These are phyloP conservation scores for Suillus tomentosus DNA, from an alignment of 768 basidiomycete species.

Conservation along the genomic window DNA sequence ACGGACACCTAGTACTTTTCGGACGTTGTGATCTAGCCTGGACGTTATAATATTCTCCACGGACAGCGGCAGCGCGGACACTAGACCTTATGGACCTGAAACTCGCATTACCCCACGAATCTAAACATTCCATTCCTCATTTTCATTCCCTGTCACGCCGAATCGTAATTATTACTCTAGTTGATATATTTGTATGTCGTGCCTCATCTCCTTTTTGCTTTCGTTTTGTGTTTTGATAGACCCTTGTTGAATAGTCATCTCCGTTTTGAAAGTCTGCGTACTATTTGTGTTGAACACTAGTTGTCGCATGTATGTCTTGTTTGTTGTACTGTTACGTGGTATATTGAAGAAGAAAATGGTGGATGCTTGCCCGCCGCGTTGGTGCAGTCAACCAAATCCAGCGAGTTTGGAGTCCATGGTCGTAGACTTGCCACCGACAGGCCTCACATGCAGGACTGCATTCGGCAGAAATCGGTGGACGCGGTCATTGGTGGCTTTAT, in stretches of 20 bases:
- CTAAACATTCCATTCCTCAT: slow-evolving; percentile 9
- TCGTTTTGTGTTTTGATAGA: slow-evolving; percentile 12
- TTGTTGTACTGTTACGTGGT: slow-evolving; percentile 13
- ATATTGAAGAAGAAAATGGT: slow-evolving; percentile 2
- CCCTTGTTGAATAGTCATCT: slow-evolving; percentile 5
- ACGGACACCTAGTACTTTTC: slow-evolving; percentile 23
- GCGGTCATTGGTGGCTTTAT: not conserved
- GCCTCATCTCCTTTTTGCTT: slow-evolving; percentile 16
- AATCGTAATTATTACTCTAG: slow-evolving; percentile 32
- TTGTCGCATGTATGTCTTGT: slow-evolving; percentile 15
- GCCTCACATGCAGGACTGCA: not conserved
- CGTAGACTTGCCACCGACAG: not conserved
- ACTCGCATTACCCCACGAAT: slow-evolving; percentile 16
- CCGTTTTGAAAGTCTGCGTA: slow-evolving; percentile 9
- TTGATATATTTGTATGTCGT: slow-evolving; percentile 28
- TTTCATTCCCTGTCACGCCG: slow-evolving; percentile 1
- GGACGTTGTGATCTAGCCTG: slow-evolving; percentile 16
- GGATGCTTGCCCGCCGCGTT: not conserved
- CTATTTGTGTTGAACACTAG: slow-evolving; percentile 8
- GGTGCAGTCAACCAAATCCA: not conserved
- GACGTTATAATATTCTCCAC: slow-evolving; percentile 14
- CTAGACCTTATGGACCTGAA: slow-evolving; percentile 27
- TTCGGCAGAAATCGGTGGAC: not conserved
- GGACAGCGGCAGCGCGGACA: slow-evolving; percentile 23
- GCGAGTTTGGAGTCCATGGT: not conserved